Base-by-base conservation (phyloP, 169 alveolate species). In the Toxoplasma gondii region DNA sequence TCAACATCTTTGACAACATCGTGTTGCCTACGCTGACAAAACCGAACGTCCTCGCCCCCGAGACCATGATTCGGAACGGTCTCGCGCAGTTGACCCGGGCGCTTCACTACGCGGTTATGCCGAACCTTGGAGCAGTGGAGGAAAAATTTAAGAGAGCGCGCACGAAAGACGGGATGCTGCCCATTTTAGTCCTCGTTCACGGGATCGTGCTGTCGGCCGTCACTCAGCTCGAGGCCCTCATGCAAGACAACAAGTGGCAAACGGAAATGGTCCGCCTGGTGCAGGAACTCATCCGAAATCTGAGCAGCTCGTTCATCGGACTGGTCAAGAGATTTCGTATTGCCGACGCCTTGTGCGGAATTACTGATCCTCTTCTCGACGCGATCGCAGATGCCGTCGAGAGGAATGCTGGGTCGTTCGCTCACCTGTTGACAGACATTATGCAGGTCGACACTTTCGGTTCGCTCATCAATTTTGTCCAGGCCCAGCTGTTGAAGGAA, bases 181-280 rank as follows among this genome's bases (percentile, higher is more conserved):
- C 67, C 64, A 4, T 44, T 34, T 24, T 31, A 1, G 38, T 67
- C 10, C 41, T 82, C 41, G 67, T 36, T 17, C n/a, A 44, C 41
- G 90, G 90, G 34, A 43, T 82, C 90, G 41, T 43, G 53, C 54
- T 82, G 34, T 12, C 90, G 38, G 64, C 90, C 24, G 90, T 82
- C 69, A 82, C 69, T 39, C 44, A 82, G 64, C 90, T 82, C 39
- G 90, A 82, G 41, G 22, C 41, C 31, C 38, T 82, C 69, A 41
- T 82, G 64, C 90, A 43, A 39, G 29, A 82, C 41, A 22, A 22
- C 29, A 43, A 41, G 67, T 41, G 64, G 53, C 90, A 82, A 31
- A 29, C 90, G 41, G 90, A 78, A 78, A 78, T 78, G 49, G 45
- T 78, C 10, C 86, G 86, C 49, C 39, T 38, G 9, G 49, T 78